Conservation (phyloP, 2,329 filamentous ascomycete genomes). For the Trichoderma sp. region DNA sequence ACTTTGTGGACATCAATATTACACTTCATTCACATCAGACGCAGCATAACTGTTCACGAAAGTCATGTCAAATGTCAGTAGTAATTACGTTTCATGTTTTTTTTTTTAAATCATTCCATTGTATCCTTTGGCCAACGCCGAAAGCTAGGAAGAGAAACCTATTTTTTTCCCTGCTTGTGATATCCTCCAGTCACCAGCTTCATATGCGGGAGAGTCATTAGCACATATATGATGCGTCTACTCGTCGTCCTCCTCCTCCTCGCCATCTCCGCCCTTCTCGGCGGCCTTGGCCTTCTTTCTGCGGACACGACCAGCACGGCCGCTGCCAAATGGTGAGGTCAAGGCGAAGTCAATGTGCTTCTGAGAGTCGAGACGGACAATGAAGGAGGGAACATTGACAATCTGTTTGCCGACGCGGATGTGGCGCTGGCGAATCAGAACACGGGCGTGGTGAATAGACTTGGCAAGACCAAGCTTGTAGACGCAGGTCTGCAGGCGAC, state of each 20-base stretch:
- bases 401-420: slow-evolving; percentile 99
- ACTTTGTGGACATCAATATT: not conserved
- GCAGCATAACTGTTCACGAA: not conserved
- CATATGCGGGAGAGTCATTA: slow-evolving; percentile 30
- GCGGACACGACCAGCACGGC: slow-evolving; percentile 93
- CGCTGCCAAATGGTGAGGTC: slow-evolving; percentile 95
- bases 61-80: not conserved
- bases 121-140: slow-evolving; percentile 51
- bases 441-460: slow-evolving; percentile 99
- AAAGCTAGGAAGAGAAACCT: slow-evolving; percentile 46
- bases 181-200: slow-evolving; percentile 34
- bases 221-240: slow-evolving; percentile 43
- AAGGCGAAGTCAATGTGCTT: slow-evolving; percentile 99
- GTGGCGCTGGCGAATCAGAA: slow-evolving; percentile 98
- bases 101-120: slow-evolving; percentile 38
- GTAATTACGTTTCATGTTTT: slow-evolving; percentile 9
- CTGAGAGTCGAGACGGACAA: slow-evolving; percentile 99
- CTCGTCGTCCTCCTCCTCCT: slow-evolving; percentile 82
- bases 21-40: not conserved
- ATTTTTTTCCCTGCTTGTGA: slow-evolving; percentile 36
- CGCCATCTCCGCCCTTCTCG: slow-evolving; percentile 76
- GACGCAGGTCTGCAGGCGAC: slow-evolving; percentile 98
- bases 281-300: slow-evolving; percentile 99
- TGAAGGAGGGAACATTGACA: slow-evolving; percentile 99
- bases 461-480: slow-evolving; percentile 99